Evolutionary conservation across 1,139 yeast species (phyloP).

Genomic region (Pneumocystis canis): DNA sequence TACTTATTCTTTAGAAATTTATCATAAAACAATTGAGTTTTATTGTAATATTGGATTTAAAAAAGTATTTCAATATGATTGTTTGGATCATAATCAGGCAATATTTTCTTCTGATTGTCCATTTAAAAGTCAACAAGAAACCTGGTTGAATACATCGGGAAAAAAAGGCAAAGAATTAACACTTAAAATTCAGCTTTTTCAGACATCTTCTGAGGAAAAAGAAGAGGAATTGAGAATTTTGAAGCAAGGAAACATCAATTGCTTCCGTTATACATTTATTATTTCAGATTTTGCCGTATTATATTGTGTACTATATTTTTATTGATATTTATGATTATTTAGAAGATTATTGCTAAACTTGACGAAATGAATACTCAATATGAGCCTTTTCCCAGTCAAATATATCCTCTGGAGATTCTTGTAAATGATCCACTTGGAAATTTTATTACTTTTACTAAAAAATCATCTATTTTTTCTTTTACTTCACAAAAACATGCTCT

Average conservation of each 20-base stretch:
- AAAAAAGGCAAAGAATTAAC: constrained; percentile 24
- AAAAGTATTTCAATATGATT: constrained; percentile 15
- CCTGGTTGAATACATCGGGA: constrained; percentile 41
- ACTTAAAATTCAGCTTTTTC: constrained; percentile 23
- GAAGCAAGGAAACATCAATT: not conserved
- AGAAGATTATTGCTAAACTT: constrained; percentile 25
- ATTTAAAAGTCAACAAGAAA: constrained; percentile 27
- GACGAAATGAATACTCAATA: constrained; percentile 14
- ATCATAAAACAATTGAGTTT: constrained; percentile 16
- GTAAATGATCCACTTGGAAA: constrained; percentile 49
- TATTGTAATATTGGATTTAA: constrained; percentile 17
- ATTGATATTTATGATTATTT: constrained; percentile 10
- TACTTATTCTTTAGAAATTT: not conserved
- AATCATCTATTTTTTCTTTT: constrained; percentile 23
- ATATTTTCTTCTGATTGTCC: constrained; percentile 20
- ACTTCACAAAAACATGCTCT: constrained; percentile 7
- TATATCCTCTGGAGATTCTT: constrained; percentile 30
- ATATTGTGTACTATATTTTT: constrained; percentile 8
- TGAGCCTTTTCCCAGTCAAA: constrained; percentile 7
- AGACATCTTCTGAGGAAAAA: not conserved
- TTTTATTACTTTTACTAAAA: constrained; percentile 41
- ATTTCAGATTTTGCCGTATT: constrained; percentile 14
- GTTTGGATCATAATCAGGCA: constrained; percentile 19
- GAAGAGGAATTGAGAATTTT: not conserved
- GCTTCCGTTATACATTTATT: constrained; percentile 12